Evolutionary conservation across 345 rosid genomes (phyloP).

Genomic region (Eucalyptus leucophloia): DNA sequence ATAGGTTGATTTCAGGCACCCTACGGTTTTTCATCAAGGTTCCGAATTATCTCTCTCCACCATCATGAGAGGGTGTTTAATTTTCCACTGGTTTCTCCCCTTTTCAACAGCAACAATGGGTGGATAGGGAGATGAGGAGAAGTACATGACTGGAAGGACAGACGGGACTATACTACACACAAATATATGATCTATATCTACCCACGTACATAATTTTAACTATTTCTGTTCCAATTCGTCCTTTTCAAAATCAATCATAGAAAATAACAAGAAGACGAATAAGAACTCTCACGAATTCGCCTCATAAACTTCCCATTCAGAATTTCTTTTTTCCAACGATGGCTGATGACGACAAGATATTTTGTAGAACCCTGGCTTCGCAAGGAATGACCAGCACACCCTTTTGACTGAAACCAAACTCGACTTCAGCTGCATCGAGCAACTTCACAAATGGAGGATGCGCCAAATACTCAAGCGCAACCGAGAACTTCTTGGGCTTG

Average conservation of each 20-base stretch:
- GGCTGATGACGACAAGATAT: not conserved
- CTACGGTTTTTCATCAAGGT: too few relatives aligned
- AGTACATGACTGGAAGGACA: not conserved
- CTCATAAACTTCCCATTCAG: not conserved
- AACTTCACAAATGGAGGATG: not conserved
- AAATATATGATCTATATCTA: not conserved
- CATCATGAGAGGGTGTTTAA: not conserved
- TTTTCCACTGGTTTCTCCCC: not conserved
- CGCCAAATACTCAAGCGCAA: not conserved
- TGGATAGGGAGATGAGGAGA: not conserved
- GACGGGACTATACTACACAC: not conserved
- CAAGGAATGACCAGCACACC: not conserved
- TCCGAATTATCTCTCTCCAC: too few relatives aligned
- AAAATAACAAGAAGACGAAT: not conserved
- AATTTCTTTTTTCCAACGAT: not conserved
- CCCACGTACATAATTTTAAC: not conserved
- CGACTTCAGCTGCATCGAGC: not conserved
- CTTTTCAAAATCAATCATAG: not conserved
- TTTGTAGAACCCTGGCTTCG: not conserved
- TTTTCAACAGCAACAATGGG: not conserved
- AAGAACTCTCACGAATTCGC: not conserved
- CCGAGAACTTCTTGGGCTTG: not conserved
- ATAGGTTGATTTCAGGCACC: too few relatives aligned
- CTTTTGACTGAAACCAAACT: not conserved
- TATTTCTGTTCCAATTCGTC: not conserved